A percentile compares a stretch with the other conserved stretches of the same genome.
Conservation (phyloP, 768 basidiomycete species). For the Rhodosporidiobolus odoratus region DNA sequence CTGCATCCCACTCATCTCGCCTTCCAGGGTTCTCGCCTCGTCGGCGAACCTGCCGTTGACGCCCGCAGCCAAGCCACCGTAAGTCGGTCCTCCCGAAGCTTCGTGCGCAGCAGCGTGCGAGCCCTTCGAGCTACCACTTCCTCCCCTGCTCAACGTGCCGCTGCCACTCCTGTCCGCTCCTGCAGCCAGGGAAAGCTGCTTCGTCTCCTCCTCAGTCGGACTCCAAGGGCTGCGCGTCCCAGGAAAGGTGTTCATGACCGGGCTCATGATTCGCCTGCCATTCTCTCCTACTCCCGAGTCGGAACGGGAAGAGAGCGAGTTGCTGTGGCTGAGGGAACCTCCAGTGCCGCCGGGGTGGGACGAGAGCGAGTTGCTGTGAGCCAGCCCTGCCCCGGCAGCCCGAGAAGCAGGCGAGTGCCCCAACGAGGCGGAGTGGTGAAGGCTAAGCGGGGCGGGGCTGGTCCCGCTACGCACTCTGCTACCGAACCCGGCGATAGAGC, state of each 20-base stretch:
- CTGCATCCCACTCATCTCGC: constrained; percentile 24
- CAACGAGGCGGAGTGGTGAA: constrained; percentile 26
- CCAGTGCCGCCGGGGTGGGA: neutral
- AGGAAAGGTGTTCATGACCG: constrained; percentile 19
- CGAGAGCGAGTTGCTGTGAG: constrained; percentile 29
- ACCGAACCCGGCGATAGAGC: constrained; percentile 19
- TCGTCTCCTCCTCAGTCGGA: constrained; percentile 36
- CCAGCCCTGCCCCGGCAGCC: neutral
- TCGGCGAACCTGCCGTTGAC: constrained; percentile 1
- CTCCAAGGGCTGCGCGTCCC: constrained; percentile 34
- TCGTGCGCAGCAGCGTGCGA: neutral
- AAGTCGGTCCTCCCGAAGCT: neutral
- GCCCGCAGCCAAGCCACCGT: neutral
- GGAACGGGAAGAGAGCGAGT: constrained; percentile 23
- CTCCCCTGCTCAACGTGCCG: constrained; percentile 25
- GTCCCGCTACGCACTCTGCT: constrained; percentile 12
- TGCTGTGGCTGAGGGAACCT: constrained; percentile 4
- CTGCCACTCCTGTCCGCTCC: constrained; percentile 1
- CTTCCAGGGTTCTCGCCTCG: constrained; percentile 7
- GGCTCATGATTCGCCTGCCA: constrained; percentile 14
- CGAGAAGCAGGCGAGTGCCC: neutral
- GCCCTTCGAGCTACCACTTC: constrained; percentile 25
- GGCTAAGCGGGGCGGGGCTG: constrained; percentile 24
- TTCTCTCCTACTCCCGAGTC: constrained; percentile 1
- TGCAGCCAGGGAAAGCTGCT: constrained; percentile 22